phyloP scores from a whole-genome alignment of 129 eudicot species.

The Dittrichia graveolens region DNA sequence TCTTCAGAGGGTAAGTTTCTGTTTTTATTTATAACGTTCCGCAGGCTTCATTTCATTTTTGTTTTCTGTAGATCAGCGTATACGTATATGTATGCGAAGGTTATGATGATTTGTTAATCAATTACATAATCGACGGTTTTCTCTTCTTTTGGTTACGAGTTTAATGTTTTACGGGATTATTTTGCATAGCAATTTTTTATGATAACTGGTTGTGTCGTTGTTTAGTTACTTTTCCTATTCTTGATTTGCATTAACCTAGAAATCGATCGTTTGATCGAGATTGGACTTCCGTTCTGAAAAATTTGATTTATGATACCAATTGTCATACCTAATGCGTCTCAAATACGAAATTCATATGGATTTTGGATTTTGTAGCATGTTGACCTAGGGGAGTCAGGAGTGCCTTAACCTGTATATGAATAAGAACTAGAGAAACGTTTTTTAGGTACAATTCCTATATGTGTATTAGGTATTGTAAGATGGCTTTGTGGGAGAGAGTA shows the following conservation, averaged over 20 bases:
- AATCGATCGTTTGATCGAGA: constrained; percentile 1
- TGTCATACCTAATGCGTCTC: not conserved
- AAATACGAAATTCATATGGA: not conserved
- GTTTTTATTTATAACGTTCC: not conserved
- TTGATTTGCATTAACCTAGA: constrained; percentile 26
- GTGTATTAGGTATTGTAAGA: not conserved
- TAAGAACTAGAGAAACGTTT: not conserved
- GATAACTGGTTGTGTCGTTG: not conserved
- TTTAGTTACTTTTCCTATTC: not conserved
- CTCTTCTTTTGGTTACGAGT: not conserved
- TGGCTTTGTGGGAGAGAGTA: not conserved
- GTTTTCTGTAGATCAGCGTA: not conserved
- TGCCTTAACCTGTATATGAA: not conserved
- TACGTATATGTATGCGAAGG: constrained; percentile 2
- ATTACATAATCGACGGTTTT: constrained; percentile 13
- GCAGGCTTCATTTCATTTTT: not conserved
- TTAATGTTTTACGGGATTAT: not conserved
- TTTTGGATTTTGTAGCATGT: not conserved
- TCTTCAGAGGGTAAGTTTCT: constrained; percentile 54
- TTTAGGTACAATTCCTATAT: not conserved
- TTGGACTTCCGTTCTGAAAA: not conserved
- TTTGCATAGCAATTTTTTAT: not conserved
- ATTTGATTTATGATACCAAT: not conserved
- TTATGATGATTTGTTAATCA: not conserved
- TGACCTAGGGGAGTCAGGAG: not conserved